Conservation (phyloP, 192 early-diverging fungal genomes). For the Lobosporangium transversale region DNA sequence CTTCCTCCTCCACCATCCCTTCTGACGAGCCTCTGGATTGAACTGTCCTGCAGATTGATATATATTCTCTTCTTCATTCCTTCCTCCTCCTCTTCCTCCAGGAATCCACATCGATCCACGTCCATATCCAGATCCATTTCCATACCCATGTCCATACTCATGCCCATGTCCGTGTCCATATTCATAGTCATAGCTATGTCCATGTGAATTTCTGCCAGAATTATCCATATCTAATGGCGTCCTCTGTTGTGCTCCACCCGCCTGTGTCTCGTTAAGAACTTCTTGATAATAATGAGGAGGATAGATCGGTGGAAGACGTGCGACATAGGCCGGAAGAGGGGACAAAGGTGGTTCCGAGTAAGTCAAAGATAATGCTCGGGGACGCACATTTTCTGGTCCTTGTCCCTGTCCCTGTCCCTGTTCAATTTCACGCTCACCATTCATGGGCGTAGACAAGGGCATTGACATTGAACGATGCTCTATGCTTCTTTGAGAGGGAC, state of each 20-base stretch:
- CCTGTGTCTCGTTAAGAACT: conserved; percentile 22
- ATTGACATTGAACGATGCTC: too few species aligned
- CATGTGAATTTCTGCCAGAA: too few species aligned
- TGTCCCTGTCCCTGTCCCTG: too few species aligned
- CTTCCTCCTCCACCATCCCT: background rate
- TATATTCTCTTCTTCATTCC: conserved; percentile 5
- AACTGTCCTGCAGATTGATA: conserved; percentile 24
- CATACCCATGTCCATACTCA: too few species aligned
- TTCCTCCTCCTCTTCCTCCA: background rate
- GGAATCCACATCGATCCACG: conserved; percentile 3
- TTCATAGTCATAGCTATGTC: too few species aligned
- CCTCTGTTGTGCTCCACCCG: background rate
- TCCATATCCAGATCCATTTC: background rate
- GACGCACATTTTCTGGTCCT: too few species aligned
- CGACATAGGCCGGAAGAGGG: conserved; percentile 15
- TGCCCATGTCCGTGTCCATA: too few species aligned
- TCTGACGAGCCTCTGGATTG: conserved; percentile 26
- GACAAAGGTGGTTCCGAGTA: conserved; percentile 17
- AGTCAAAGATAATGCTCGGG: conserved; percentile 5
- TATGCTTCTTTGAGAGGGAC: too few species aligned
- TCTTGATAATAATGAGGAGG: conserved; percentile 31
- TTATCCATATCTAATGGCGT: too few species aligned
- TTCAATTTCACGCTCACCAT: too few species aligned
- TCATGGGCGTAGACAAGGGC: too few species aligned
- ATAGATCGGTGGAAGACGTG: conserved; percentile 7